Base-by-base conservation (phyloP, 331 rosid species). In the Telfairia occidentalis region DNA sequence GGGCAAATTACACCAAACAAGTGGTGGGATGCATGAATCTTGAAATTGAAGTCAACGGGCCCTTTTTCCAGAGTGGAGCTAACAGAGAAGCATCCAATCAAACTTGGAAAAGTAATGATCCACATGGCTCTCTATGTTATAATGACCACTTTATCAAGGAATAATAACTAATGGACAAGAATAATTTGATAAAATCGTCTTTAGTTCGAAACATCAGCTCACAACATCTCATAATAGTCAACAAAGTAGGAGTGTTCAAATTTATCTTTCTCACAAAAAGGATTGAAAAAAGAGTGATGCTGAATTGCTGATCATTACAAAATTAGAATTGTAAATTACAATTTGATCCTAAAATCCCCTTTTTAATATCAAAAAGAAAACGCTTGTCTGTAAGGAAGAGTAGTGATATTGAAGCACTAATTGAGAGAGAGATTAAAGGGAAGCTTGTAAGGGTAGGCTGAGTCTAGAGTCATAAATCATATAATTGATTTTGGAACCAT, bases 21-120 rank as follows among this genome's bases (percentile, higher is more conserved):
- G 57, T 45, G 57, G 75, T 24, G 75, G 75, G 75, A 70, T 45
- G 75, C 75, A 70, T 46, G 75, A 43, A 40, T 12, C 57, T 70
- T 26, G 57, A 24, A 24, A 26, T 26, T 70, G 75, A 70, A 70
- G 57, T 70, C 75, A 45, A 70, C 37, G 74, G 32, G 55, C 15
- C 42, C 2, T 43, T 42, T 42, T 37, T 45, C 55, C 24, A 69
- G 74, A 69, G 55, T 69, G 38, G 37, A 43, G 57, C 74, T 28
- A 15, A 45, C 52, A 0, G 75, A 71, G 75, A 48, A 28, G 34
- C 16, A 43, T 3, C 74, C 53, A 69, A 42, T 69, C 74, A 15
- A 69, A 42, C 9, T 23, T 9, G 2, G 38, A 24, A 66, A 43
- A 69, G 74, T 43, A 69, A 13, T 5, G 32, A 42, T 69, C 55